phyloP scores from a whole-genome alignment of 2,329 filamentous ascomycete genomes.

The Xylaria digitata region DNA sequence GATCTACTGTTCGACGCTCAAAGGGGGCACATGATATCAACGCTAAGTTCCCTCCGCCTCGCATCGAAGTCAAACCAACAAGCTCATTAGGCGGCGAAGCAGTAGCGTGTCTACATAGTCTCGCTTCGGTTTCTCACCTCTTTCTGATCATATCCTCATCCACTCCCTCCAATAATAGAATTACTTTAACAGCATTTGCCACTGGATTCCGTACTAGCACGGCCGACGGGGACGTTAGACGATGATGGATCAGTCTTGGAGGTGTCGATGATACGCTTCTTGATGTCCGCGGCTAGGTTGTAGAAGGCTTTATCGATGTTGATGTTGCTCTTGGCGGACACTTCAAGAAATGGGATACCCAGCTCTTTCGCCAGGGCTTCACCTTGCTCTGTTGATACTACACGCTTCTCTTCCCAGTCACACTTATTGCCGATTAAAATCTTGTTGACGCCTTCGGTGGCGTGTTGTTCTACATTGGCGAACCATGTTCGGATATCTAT shows the following conservation, averaged over 20 bases:
- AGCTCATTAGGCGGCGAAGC: conserved; percentile 23
- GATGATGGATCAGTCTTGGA: conserved; percentile 77
- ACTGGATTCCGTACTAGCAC: conserved; percentile 64
- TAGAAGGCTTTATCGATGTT: conserved; percentile 99
- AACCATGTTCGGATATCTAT: conserved; percentile 99
- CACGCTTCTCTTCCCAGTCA: conserved; percentile 99
- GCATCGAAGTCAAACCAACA: conserved; percentile 25
- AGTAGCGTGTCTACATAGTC: conserved; percentile 11
- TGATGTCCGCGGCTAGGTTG: conserved; percentile 93
- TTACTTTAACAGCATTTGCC: conserved; percentile 80
- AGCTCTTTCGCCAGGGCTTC: conserved; percentile 95
- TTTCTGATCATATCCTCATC: conserved; percentile 10
- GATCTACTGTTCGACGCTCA: conserved; percentile 33
- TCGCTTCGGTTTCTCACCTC: conserved; percentile 15
- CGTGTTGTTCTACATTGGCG: conserved; percentile 97
- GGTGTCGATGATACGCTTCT: conserved; percentile 96
- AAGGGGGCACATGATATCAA: conserved; percentile 33
- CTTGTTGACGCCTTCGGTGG: conserved; percentile 98
- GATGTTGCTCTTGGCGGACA: conserved; percentile 99
- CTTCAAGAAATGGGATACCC: conserved; percentile 97
- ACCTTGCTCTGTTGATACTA: conserved; percentile 90
- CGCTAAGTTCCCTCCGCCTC: conserved; percentile 15
- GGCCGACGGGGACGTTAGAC: conserved; percentile 75
- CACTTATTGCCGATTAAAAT: conserved; percentile 99
- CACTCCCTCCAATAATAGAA: conserved; percentile 1